Evolutionary conservation across 306 rosid genomes (phyloP), one percentile per base, ranked within the genome.

Genomic region (Calophaca sinica): DNA sequence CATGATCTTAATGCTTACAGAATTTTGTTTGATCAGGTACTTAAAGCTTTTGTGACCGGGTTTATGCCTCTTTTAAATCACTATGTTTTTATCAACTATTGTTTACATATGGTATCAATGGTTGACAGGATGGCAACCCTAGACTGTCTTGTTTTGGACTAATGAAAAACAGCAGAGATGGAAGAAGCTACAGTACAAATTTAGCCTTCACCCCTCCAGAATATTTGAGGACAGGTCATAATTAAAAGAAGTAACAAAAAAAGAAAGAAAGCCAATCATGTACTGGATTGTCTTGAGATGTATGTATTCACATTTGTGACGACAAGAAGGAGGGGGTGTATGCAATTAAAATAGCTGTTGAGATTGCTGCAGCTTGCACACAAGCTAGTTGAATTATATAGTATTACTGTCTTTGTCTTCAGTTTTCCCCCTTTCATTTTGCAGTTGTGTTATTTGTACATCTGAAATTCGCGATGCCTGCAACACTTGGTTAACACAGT

Each of bases 121-220:
- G 68, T 81, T 77, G 65, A 26, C 88, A 94, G 98, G 87, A 91
- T 55, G 90, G 90, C 33, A 94, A 87, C 81, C 96, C 97, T 46
- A 88, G 97, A 71, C 93, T 91, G 57, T 94, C 97, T 68, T 94
- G 97, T 86, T 94, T 91, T 70, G 97, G 97, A 64, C 93, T 94
- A 48, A 94, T 90, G 96, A 94, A 94, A 91, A 94, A 91, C 80
- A 94, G 97, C 76, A 92, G 97, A 81, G 96, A 94, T 74, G 98
- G 98, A 46, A 86, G 87, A 87, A 94, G 98, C 82, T 91, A 91
- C 33, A 87, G 96, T 66, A 94, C 97, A 66, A 91, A 94, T 83
- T 86, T 94, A 84, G 96, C 97, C 58, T 94, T 94, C 83, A 91
- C 97, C 64, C 98, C 97, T 77, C 98, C 98, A 7, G 97, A 94